Evolutionary conservation across 495 filamentous ascomycete genomes (phyloP).

Genomic region (Hypoxylon fuscum): DNA sequence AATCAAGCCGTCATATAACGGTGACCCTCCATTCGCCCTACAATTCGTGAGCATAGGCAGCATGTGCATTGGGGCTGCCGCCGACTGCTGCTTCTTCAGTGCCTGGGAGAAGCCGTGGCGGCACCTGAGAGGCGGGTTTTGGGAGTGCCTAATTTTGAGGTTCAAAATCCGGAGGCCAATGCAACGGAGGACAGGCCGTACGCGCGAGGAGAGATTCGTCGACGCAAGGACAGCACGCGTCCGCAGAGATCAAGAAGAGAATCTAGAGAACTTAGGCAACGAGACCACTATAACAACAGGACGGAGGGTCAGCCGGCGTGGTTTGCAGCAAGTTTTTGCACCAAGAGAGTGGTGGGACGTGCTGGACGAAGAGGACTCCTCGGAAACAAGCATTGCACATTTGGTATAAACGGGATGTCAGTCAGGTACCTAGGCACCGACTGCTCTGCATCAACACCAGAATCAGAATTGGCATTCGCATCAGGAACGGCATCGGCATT

Average conservation of each 20-base stretch:
- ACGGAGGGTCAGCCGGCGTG: slow-evolving; percentile 25
- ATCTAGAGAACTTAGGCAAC: slow-evolving; percentile 25
- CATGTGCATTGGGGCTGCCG: slow-evolving; percentile 67
- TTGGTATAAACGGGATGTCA: neutral
- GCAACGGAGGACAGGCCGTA: slow-evolving; percentile 44
- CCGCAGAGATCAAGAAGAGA: slow-evolving; percentile 56
- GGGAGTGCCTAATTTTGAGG: slow-evolving; percentile 41
- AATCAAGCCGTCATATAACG: slow-evolving; percentile 2
- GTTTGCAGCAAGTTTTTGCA: slow-evolving; percentile 2
- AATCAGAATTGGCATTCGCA: slow-evolving; percentile 1
- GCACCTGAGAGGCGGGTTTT: slow-evolving; percentile 61
- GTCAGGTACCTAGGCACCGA: neutral
- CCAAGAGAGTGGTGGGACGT: slow-evolving; percentile 52
- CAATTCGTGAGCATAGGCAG: slow-evolving; percentile 62
- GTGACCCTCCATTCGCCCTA: slow-evolving; percentile 56
- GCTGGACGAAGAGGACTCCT: slow-evolving; percentile 37
- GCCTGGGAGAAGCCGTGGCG: slow-evolving; percentile 75
- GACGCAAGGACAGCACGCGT: slow-evolving; percentile 55
- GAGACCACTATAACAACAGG: slow-evolving; percentile 16
- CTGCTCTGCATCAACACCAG: neutral
- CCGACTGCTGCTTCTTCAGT: slow-evolving; percentile 73
- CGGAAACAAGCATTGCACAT: neutral
- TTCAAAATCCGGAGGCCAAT: slow-evolving; percentile 24
- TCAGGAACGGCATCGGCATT: slow-evolving; percentile 13
- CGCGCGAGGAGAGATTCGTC: slow-evolving; percentile 56